phyloP scores from a whole-genome alignment of 1,139 yeast genomes.

The Pneumocystis carinii region DNA sequence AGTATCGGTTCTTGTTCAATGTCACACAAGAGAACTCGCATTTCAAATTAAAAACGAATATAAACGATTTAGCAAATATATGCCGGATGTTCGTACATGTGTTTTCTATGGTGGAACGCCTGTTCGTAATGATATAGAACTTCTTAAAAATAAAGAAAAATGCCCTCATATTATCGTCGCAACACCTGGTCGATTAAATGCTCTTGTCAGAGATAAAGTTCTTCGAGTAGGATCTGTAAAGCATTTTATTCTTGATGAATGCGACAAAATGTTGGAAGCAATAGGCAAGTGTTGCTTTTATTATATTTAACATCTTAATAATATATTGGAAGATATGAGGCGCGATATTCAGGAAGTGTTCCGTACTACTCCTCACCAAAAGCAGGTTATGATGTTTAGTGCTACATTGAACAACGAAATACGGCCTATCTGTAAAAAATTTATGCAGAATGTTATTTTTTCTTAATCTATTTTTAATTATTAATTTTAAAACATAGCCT shows the following conservation, averaged over 20 bases:
- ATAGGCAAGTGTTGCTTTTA: conserved; percentile 14
- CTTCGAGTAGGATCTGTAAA: conserved; percentile 79
- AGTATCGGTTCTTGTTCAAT: conserved; percentile 80
- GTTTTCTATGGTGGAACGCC: conserved; percentile 96
- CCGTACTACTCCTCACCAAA: conserved; percentile 95
- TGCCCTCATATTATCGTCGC: conserved; percentile 96
- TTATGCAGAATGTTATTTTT: conserved; percentile 56
- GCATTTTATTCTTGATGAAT: conserved; percentile 92
- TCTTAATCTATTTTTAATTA: conserved; percentile 2
- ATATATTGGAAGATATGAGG: conserved; percentile 59
- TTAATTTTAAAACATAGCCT: conserved; percentile 29
- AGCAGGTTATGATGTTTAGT: conserved; percentile 98
- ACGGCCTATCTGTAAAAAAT: conserved; percentile 93
- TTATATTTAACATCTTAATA: conserved; percentile 16
- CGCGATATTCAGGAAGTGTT: conserved; percentile 96
- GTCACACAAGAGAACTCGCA: conserved; percentile 98
- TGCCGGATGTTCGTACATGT: conserved; percentile 95
- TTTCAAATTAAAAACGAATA: conserved; percentile 96
- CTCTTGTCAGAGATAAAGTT: conserved; percentile 80
- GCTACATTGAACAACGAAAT: conserved; percentile 91
- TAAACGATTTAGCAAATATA: conserved; percentile 91
- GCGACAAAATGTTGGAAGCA: conserved; percentile 86
- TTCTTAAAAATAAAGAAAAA: conserved; percentile 80
- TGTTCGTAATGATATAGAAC: conserved; percentile 70
- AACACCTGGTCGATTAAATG: conserved; percentile 95